These are phyloP conservation scores for Furcasterigmium furcatum DNA, from an alignment of 2,329 filamentous ascomycete species.

Conservation along the genomic window DNA sequence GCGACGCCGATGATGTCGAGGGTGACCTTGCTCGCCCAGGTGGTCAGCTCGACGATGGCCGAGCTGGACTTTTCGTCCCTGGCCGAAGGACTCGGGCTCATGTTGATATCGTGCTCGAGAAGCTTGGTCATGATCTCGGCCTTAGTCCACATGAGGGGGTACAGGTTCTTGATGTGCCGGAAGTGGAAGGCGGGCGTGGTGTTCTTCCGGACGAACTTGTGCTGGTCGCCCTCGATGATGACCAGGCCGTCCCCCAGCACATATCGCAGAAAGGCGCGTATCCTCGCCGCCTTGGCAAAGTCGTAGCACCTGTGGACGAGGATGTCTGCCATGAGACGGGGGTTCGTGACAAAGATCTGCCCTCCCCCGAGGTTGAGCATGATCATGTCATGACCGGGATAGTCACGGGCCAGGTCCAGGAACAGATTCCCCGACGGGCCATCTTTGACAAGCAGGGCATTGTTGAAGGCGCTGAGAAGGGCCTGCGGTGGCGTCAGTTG, in stretches of 20 bases:
- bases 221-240: constrained; percentile 65
- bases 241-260: constrained; percentile 59
- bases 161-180: constrained; percentile 66
- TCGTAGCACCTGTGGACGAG: constrained; percentile 47
- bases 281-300: constrained; percentile 45
- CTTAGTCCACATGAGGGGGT: constrained; percentile 68
- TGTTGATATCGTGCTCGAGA: constrained; percentile 36
- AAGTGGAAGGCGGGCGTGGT: constrained; percentile 65
- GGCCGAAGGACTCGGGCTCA: constrained; percentile 4
- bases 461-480: constrained; percentile 14
- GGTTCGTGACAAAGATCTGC: constrained; percentile 17
- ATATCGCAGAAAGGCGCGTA: constrained; percentile 44
- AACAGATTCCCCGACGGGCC: constrained; percentile 19
- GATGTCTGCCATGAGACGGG: constrained; percentile 29
- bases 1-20: constrained; percentile 59
- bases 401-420: constrained; percentile 17
- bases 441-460: constrained; percentile 13
- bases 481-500: neutral
- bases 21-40: constrained; percentile 51
- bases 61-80: constrained; percentile 8
- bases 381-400: constrained; percentile 18
- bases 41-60: constrained; percentile 28
- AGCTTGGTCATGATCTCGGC: constrained; percentile 26
- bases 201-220: constrained; percentile 67
- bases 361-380: constrained; percentile 12